Base-by-base conservation (phyloP, 805 yeast species). In the Monosporozyma yasuniensis region DNA sequence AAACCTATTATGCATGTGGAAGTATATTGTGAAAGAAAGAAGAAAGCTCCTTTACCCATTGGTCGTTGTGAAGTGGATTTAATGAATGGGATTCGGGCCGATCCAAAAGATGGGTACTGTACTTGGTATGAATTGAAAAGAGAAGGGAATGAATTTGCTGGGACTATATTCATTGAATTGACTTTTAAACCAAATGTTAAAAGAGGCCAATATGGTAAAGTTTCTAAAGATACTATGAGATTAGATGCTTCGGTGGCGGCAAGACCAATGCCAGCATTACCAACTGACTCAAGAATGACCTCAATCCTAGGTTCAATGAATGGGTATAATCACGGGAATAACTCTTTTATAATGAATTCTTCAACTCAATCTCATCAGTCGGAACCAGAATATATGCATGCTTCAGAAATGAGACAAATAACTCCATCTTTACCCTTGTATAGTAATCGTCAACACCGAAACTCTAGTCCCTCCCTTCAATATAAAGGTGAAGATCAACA, bases 161-260 rank as follows among this genome's bases (percentile, higher is more conserved):
- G 99, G 1, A 86, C 80, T 65, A 79, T 93, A 1, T 91, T 81
- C 65, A 69, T 93, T 49, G 98, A 93, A 60, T 83, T 93, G 84
- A 88, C 97, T 0, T 93, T 87, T 61, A 87, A 87, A 61, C 93
- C 96, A 1, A 63, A 16, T 28, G 12, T 44, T 28, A 19, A 22
- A 21, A 27, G 42, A 18, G 22, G 28, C 8, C 27, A 42, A 22
- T 18, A 32, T 18, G 42, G 39, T n/a, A 28, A 34, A 28, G 19
- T 58, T 58, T 25, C 50, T 49, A 23, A 44, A 50, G 56, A 54
- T 22, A 46, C 52, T 9, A 57, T 50, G 27, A 46, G 52, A 30
- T 44, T 61, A 38, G 67, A 64, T 43, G 58, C 60, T 1, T 59
- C 67, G 0, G 56, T 64, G 44, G 59, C 58, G 11, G 52, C 56